A percentile compares a stretch with the other conserved stretches of the same genome.
phyloP scores from a whole-genome alignment of 2,329 filamentous ascomycete species.

The Chalara sp. region DNA sequence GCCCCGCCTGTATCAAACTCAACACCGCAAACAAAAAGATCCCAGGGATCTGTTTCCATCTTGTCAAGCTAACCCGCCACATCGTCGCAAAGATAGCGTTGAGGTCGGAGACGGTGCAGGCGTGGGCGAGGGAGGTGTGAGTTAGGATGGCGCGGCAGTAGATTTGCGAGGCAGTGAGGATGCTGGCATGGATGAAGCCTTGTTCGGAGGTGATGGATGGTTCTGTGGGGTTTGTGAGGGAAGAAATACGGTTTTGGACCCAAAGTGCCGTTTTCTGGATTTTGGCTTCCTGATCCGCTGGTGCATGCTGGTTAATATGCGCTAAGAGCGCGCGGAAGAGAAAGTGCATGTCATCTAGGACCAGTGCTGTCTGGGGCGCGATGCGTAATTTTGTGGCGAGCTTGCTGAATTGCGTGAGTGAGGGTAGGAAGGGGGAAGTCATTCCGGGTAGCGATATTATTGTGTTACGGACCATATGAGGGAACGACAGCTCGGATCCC shows the following conservation, averaged over 20 bases:
- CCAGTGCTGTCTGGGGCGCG: constrained; percentile 39
- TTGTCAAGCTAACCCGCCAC: constrained; percentile 39
- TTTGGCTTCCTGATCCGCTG: constrained; percentile 7
- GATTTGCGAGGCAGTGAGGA: constrained; percentile 39
- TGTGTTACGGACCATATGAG: constrained; percentile 30
- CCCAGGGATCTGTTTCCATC: constrained; percentile 40
- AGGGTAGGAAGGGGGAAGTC: constrained; percentile 40
- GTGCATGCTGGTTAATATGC: constrained; percentile 28
- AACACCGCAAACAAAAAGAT: constrained; percentile 26
- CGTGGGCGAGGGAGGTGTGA: constrained; percentile 34
- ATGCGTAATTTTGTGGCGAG: constrained; percentile 36
- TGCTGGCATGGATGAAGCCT: constrained; percentile 32
- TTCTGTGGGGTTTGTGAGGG: constrained; percentile 15
- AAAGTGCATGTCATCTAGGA: constrained; percentile 45
- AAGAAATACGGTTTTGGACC: constrained; percentile 33
- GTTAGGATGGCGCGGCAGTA: constrained; percentile 40
- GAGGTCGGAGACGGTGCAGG: constrained; percentile 35
- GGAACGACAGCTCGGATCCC: constrained; percentile 37
- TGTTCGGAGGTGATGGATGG: not conserved
- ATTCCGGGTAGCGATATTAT: constrained; percentile 33
- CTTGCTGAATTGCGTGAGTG: constrained; percentile 35
- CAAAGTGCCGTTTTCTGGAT: constrained; percentile 34
- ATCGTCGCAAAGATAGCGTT: constrained; percentile 38
- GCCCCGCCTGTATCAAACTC: constrained; percentile 8
- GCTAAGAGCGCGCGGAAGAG: constrained; percentile 38